phyloP scores from a whole-genome alignment of 192 early-diverging fungal genomes.

The Borealophlyctis nickersoniae region DNA sequence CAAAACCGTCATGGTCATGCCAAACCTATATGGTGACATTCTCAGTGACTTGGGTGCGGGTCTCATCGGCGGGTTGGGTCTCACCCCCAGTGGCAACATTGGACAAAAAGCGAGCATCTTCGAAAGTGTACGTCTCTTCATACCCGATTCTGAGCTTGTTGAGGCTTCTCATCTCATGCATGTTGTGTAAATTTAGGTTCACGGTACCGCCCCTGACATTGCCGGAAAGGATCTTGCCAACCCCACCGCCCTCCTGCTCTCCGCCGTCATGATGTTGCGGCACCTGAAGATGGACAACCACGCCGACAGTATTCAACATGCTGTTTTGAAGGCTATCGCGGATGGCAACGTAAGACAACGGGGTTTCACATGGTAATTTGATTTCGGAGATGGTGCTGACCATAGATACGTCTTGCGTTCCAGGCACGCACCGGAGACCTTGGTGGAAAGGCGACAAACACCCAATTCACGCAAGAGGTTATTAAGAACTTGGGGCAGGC shows the following conservation, averaged over 20 bases:
- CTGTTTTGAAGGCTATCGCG: slow-evolving; percentile 92
- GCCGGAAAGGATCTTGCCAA: slow-evolving; percentile 95
- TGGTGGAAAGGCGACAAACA: slow-evolving; percentile 86
- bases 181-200: slow-evolving; percentile 31
- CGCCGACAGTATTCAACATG: slow-evolving; percentile 82
- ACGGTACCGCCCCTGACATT: slow-evolving; percentile 94
- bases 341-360: slow-evolving; percentile 66
- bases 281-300: slow-evolving; percentile 86
- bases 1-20: slow-evolving; percentile 99
- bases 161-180: background rate
- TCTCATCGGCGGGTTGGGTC: slow-evolving; percentile 94
- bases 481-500: slow-evolving; percentile 53
- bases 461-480: slow-evolving; percentile 86
- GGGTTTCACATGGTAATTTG: too few relatives aligned
- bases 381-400: slow-evolving; percentile 9
- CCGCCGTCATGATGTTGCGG: slow-evolving; percentile 95
- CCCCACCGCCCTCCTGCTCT: slow-evolving; percentile 91
- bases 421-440: slow-evolving; percentile 87
- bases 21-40: slow-evolving; percentile 99
- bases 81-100: slow-evolving; percentile 99
- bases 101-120: slow-evolving; percentile 97
- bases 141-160: background rate
- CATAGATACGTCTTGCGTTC: background rate
- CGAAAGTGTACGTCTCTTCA: slow-evolving; percentile 78
- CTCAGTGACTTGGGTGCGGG: slow-evolving; percentile 98